A percentile compares a stretch with the other conserved stretches of the same genome.
Evolutionary conservation across 2,329 filamentous ascomycete genomes (phyloP).

Genomic region (Acrodontium crateriforme): DNA sequence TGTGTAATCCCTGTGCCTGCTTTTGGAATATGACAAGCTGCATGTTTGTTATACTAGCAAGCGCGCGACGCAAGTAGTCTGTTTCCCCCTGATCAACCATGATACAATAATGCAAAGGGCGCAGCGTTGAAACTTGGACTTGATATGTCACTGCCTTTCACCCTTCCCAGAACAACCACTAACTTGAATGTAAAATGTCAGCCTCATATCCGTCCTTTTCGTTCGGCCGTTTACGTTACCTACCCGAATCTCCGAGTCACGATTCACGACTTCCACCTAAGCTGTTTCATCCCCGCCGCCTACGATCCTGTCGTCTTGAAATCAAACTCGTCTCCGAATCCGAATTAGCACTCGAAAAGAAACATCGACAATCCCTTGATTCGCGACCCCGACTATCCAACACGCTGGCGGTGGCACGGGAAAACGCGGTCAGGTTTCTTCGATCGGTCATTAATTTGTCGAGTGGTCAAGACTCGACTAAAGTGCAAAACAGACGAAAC

Average conservation of each 20-base stretch:
- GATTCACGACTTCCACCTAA: conserved; percentile 2
- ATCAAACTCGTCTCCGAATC: conserved; percentile 34
- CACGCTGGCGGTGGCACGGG: conserved; percentile 37
- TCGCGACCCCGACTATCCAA: conserved; percentile 12
- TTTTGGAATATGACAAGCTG: too few relatives aligned
- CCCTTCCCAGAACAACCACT: too few relatives aligned
- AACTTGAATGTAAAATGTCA: conserved; percentile 1
- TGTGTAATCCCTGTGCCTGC: too few relatives aligned
- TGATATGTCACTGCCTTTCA: too few relatives aligned
- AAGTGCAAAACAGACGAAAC: conserved; percentile 13
- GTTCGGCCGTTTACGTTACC: conserved; percentile 7
- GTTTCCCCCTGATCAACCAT: too few relatives aligned
- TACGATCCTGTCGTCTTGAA: conserved; percentile 43
- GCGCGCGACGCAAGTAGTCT: too few relatives aligned
- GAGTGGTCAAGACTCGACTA: conserved; percentile 1
- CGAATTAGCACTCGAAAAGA: conserved; percentile 24
- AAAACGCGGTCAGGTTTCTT: conserved; percentile 37
- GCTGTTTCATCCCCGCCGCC: conserved; percentile 37
- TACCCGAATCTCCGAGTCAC: conserved; percentile 1
- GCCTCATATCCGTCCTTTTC: conserved; percentile 3
- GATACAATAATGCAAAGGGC: too few relatives aligned
- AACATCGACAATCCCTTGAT: conserved; percentile 1
- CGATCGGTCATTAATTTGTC: conserved; percentile 27
- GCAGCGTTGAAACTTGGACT: too few relatives aligned
- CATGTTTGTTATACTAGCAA: too few relatives aligned